These are phyloP conservation scores for Tetrahymena elliotti DNA, from an alignment of 73 alveolate genomes.

Conservation along the genomic window DNA sequence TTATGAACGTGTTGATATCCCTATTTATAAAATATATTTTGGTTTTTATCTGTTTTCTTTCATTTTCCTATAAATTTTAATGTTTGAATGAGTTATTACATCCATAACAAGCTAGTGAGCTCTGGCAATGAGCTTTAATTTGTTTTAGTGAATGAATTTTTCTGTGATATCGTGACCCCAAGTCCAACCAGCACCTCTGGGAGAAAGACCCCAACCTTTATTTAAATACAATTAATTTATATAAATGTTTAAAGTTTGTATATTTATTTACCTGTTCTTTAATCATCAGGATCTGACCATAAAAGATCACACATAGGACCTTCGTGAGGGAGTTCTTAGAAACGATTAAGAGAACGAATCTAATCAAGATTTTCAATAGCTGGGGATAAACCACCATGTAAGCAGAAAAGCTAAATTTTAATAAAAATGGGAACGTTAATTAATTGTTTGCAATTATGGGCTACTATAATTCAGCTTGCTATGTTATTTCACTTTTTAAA, in stretches of 20 bases:
- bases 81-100: neutral
- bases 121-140: conserved; percentile 46
- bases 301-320: conserved; percentile 78
- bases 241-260: neutral
- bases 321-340: conserved; percentile 86
- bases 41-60: neutral
- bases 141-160: conserved; percentile 31
- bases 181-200: conserved; percentile 74
- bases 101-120: conserved; percentile 64
- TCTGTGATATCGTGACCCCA: conserved; percentile 65
- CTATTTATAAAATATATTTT: conserved; percentile 8
- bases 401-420: conserved; percentile 58
- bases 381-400: conserved; percentile 90
- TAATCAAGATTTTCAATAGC: conserved; percentile 66
- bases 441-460: too few species aligned
- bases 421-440: neutral
- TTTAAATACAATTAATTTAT: neutral
- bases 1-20: conserved; percentile 57
- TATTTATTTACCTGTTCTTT: conserved; percentile 4
- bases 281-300: conserved; percentile 75
- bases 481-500: too few species aligned
- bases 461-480: too few species aligned
- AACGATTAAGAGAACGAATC: conserved; percentile 55
- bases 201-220: conserved; percentile 58
- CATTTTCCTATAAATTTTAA: neutral